A percentile compares a stretch with the other conserved stretches of the same genome.
phyloP scores from a whole-genome alignment of 1,139 yeast species.

The Geotrichum aggregatum region DNA sequence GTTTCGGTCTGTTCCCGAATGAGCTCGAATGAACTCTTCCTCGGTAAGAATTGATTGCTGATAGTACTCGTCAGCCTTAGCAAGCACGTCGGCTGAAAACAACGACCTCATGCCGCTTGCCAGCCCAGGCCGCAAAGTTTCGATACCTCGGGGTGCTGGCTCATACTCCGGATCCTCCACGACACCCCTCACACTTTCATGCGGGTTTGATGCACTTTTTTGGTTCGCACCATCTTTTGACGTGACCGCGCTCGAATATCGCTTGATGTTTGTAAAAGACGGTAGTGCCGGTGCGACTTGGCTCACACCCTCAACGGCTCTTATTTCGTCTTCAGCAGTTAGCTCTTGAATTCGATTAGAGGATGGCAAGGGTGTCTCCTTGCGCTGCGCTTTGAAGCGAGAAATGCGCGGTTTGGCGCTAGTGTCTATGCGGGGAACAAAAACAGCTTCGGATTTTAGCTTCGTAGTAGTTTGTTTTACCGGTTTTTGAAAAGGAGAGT shows the following conservation, averaged over 20 bases:
- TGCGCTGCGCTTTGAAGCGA: conserved; percentile 23
- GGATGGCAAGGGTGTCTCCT: not conserved
- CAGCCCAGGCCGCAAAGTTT: conserved; percentile 7
- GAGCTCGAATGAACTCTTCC: conserved; percentile 35
- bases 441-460: not conserved
- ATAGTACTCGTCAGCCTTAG: conserved; percentile 31
- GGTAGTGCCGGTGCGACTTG: too few species aligned
- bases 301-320: too few species aligned
- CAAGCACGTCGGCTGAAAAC: conserved; percentile 24
- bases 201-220: too few species aligned
- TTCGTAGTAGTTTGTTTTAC: too few species aligned
- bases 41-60: conserved; percentile 36
- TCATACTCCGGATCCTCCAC: not conserved
- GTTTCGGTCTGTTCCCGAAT: conserved; percentile 23
- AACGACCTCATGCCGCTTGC: conserved; percentile 18
- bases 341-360: conserved; percentile 18
- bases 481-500: too few species aligned
- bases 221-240: not conserved
- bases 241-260: not conserved
- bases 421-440: too few species aligned
- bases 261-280: not conserved
- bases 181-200: too few species aligned
- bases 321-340: too few species aligned
- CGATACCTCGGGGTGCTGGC: not conserved
- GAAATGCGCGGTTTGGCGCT: conserved; percentile 21